phyloP scores from a whole-genome alignment of 2,329 filamentous ascomycete genomes.

The Colletotrichum viniferum region DNA sequence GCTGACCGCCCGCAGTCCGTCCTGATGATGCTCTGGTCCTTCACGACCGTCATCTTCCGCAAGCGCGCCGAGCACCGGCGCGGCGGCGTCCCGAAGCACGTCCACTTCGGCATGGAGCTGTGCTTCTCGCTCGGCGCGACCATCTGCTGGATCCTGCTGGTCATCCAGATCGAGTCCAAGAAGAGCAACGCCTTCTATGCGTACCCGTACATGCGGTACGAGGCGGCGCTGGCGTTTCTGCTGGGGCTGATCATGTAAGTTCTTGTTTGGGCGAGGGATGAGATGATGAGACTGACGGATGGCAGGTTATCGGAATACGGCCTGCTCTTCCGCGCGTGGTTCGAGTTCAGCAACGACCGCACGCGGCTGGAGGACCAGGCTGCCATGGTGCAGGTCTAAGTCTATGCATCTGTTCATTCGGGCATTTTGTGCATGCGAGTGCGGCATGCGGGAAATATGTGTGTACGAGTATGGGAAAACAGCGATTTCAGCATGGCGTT shows the following conservation, averaged over 20 bases:
- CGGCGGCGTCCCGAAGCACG: slow-evolving; percentile 17
- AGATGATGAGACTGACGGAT: background rate
- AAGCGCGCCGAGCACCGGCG: background rate
- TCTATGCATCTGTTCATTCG: too few relatives aligned
- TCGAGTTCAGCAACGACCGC: slow-evolving; percentile 17
- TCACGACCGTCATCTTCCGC: slow-evolving; percentile 10
- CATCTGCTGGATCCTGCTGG: slow-evolving; percentile 21
- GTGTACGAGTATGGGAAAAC: background rate
- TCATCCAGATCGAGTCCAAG: slow-evolving; percentile 18
- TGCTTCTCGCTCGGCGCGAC: slow-evolving; percentile 20
- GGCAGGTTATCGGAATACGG: slow-evolving; percentile 14
- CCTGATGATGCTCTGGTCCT: slow-evolving; percentile 13
- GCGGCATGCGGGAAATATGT: too few relatives aligned
- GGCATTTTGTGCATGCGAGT: background rate
- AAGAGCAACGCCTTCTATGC: slow-evolving; percentile 16
- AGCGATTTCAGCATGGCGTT: background rate
- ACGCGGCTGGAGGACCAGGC: background rate
- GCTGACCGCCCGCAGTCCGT: background rate
- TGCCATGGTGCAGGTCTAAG: slow-evolving; percentile 11
- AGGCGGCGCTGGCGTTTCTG: slow-evolving; percentile 19
- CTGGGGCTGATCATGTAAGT: slow-evolving; percentile 20
- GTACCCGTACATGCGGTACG: slow-evolving; percentile 23
- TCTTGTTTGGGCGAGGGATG: accelerated
- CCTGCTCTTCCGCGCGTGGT: slow-evolving; percentile 17
- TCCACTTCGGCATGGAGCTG: slow-evolving; percentile 24